Evolutionary conservation across 768 basidiomycete species (phyloP), one percentile per base, ranked within the genome.

Genomic region (Mycena galericulata): DNA sequence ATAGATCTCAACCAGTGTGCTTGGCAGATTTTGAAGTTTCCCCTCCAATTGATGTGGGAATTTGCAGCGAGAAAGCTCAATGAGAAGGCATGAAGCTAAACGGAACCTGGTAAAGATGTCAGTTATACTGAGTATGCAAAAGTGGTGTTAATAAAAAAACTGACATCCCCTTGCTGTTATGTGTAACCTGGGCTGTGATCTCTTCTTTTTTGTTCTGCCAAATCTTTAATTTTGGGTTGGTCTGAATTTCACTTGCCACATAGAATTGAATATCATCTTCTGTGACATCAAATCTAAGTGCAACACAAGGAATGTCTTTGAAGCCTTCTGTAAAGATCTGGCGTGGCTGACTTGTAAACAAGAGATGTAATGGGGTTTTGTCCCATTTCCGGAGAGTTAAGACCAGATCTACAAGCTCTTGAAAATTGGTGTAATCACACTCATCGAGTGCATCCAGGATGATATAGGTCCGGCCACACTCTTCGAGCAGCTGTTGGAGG

Each of bases 341-440:
- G 2, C 50, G 61, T n/a, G 50, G 27, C 45, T 54, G 61, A 32
- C 53, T 54, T 20, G 62, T 63, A 22, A 63, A 22, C n/a, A 55
- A 20, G 3, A 62, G 40, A 12, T 62, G 61, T 40, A 62, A 24
- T n/a, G 27, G 22, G 20, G 20, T 54, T 22, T 62, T 26, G 1
- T 38, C 45, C 38, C 49, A 45, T 24, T 18, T 20, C 29, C 12
- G 50, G 6, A 62, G 27, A 2, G 12, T n/a, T 12, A 24, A 51
- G 20, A 62, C 7, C 3, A 62, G 20, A 1, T 62, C 9, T 7
- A 62, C 17, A 29, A 62, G 60, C 26, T 51, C 20, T 9, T 53
- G 10, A 32, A 46, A 18, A 14, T 53, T 38, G 11, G 2, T 53
- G 26, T 17, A 5, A 26, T 51, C 32, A n/a, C n/a, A n/a, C n/a